These are phyloP conservation scores for Aechmea fasciata DNA, from an alignment of 176 grass and related monocot genomes.

Conservation along the genomic window DNA sequence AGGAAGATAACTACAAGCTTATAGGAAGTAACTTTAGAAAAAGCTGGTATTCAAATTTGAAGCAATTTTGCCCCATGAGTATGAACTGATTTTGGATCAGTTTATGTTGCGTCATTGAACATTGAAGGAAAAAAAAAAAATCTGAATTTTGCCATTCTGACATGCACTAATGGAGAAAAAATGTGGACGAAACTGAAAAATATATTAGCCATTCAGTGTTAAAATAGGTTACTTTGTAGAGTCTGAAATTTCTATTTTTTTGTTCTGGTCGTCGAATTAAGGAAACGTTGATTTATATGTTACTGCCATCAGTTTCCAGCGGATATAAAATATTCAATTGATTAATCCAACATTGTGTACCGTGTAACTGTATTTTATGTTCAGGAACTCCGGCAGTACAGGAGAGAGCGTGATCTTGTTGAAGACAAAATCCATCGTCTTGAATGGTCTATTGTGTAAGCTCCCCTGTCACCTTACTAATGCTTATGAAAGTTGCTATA, in stretches of 20 bases:
- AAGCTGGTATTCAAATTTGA: too few relatives aligned
- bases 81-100: too few relatives aligned
- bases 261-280: background rate
- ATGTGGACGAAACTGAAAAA: background rate
- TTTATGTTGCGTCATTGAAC: background rate
- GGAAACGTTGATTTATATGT: background rate
- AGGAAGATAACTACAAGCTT: too few relatives aligned
- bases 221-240: background rate
- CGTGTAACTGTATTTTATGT: background rate
- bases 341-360: background rate
- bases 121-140: background rate
- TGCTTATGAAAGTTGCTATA: background rate
- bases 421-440: conserved; percentile 90
- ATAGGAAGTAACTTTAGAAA: too few relatives aligned
- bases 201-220: too few relatives aligned
- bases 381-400: conserved; percentile 74
- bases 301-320: background rate
- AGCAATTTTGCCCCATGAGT: too few relatives aligned
- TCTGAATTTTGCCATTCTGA: background rate
- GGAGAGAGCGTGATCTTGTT: conserved; percentile 72
- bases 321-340: background rate
- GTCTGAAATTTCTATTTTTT: background rate
- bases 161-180: background rate
- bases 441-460: conserved; percentile 91
- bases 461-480: background rate